These are phyloP conservation scores for Penicillium sp. DNA, from an alignment of 2,329 filamentous ascomycete genomes.

Conservation along the genomic window DNA sequence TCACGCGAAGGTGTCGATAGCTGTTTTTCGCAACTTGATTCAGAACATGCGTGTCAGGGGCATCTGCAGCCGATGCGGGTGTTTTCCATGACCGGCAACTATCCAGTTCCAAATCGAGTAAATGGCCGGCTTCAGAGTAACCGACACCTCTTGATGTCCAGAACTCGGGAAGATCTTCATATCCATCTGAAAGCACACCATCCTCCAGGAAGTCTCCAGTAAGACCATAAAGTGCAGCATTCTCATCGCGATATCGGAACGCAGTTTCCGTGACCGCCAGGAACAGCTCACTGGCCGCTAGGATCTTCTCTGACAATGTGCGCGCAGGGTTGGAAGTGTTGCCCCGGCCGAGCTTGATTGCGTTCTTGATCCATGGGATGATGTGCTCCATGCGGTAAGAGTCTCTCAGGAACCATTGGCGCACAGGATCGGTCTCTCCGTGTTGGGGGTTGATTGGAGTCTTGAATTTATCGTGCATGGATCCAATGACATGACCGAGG, in stretches of 20 bases:
- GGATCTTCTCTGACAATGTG: conserved; percentile 48
- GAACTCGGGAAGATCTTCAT: conserved; percentile 70
- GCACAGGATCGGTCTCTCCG: conserved; percentile 74
- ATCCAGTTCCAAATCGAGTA: conserved; percentile 45
- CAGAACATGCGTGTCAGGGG: conserved; percentile 37
- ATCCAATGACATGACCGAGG: conserved; percentile 71
- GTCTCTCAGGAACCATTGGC: conserved; percentile 84
- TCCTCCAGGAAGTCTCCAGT: conserved; percentile 64
- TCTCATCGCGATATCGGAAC: conserved; percentile 69
- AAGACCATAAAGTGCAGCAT: conserved; percentile 72
- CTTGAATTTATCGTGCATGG: conserved; percentile 74
- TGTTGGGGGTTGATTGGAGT: conserved; percentile 62
- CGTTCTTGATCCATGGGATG: conserved; percentile 75
- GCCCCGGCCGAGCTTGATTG: conserved; percentile 70
- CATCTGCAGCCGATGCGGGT: conserved; percentile 32
- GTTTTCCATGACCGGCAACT: conserved; percentile 42
- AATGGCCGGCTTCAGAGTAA: conserved; percentile 39
- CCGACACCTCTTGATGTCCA: conserved; percentile 70
- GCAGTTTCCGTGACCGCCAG: conserved; percentile 62
- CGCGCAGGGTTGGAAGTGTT: conserved; percentile 56
- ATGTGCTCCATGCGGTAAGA: conserved; percentile 70
- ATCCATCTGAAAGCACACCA: conserved; percentile 63
- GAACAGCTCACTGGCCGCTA: conserved; percentile 75
- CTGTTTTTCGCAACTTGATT: conserved; percentile 54
- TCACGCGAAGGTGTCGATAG: conserved; percentile 56